Conservation (phyloP, 2,329 filamentous ascomycete species). For the Aspergillus quadrilineatus region DNA sequence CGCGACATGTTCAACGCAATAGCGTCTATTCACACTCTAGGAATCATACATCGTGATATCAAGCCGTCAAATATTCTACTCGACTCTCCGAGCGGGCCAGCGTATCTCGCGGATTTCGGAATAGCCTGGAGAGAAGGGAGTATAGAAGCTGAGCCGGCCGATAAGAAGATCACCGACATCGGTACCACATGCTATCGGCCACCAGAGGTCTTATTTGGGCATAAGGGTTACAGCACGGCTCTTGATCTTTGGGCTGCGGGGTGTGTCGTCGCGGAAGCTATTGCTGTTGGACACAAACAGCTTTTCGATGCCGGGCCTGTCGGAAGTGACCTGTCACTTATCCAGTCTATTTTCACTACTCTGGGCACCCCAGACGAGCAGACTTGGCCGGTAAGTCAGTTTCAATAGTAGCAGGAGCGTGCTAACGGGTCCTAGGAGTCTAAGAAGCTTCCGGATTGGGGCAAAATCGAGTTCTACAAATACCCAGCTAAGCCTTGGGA, state of each 20-base stretch:
- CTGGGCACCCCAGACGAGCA: slow-evolving; percentile 80
- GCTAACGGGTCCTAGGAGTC: slow-evolving; percentile 31
- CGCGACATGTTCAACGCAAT: slow-evolving; percentile 70
- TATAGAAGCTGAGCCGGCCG: slow-evolving; percentile 59
- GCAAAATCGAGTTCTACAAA: slow-evolving; percentile 74
- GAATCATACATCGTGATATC: slow-evolving; percentile 88
- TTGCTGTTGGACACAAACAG: slow-evolving; percentile 55
- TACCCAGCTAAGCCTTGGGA: slow-evolving; percentile 70
- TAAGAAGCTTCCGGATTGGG: slow-evolving; percentile 74
- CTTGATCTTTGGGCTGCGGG: slow-evolving; percentile 92
- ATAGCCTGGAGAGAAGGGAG: slow-evolving; percentile 74
- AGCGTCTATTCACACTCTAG: slow-evolving; percentile 66
- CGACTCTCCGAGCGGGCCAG: slow-evolving; percentile 64
- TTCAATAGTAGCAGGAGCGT: neutral
- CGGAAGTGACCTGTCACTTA: slow-evolving; percentile 86
- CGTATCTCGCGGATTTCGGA: slow-evolving; percentile 85
- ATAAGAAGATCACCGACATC: slow-evolving; percentile 82
- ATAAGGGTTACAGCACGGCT: slow-evolving; percentile 66
- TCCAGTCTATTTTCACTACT: slow-evolving; percentile 88
- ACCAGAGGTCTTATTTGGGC: slow-evolving; percentile 86
- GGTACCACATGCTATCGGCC: slow-evolving; percentile 89
- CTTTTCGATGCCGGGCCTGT: slow-evolving; percentile 87
- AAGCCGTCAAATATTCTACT: slow-evolving; percentile 90
- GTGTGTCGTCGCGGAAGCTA: slow-evolving; percentile 75
- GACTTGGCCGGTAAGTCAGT: slow-evolving; percentile 69